A percentile compares a stretch with the other conserved stretches of the same genome.
Conservation (phyloP, 768 basidiomycete genomes). For the Hygrocybe punicea region DNA sequence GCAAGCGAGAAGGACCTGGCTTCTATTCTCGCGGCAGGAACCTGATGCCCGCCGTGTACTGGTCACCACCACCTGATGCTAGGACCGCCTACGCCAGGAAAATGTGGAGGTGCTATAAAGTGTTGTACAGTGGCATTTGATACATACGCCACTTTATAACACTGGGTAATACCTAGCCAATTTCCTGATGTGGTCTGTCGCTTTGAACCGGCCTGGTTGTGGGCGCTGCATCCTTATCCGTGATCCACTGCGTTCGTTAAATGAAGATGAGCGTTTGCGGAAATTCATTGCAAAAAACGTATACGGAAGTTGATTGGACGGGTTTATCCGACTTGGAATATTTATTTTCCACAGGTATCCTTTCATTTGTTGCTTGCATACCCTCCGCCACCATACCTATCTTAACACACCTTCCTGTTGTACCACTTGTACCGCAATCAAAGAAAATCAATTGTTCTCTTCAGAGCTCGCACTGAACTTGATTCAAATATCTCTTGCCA, state of each 20-base stretch:
- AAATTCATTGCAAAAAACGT: neutral
- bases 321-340: too few relatives aligned
- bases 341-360: too few relatives aligned
- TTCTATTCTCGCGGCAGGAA: slow-evolving; percentile 44
- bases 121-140: too few relatives aligned
- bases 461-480: too few relatives aligned
- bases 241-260: neutral
- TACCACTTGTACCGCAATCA: too few relatives aligned
- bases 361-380: neutral
- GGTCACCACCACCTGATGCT: neutral
- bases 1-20: slow-evolving; percentile 86
- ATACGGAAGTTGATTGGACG: neutral
- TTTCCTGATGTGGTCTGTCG: too few relatives aligned
- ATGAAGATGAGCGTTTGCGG: neutral
- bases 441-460: too few relatives aligned
- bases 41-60: neutral
- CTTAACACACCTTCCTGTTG: neutral
- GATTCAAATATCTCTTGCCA: too few relatives aligned
- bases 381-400: neutral
- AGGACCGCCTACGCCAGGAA: neutral
- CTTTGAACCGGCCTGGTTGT: neutral
- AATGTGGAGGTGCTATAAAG: neutral
- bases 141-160: too few relatives aligned
- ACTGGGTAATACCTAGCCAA: too few relatives aligned
- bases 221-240: neutral